phyloP scores from a whole-genome alignment of 2,329 filamentous ascomycete species.

The Cladosporium halotolerans region DNA sequence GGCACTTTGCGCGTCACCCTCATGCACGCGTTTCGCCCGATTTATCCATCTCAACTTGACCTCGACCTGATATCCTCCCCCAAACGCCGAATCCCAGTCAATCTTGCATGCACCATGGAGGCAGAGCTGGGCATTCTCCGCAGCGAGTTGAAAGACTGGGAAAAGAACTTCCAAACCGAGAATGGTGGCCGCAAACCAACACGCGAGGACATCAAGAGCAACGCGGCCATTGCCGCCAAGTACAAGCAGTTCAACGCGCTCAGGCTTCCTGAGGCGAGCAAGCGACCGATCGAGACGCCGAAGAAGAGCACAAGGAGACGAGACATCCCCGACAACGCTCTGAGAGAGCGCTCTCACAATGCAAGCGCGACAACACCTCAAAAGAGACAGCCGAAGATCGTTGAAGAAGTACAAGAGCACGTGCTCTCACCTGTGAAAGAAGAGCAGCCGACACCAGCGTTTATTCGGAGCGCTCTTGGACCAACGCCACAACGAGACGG shows the following conservation, averaged over 20 bases:
- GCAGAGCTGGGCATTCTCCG: slow-evolving; percentile 40
- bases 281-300: slow-evolving; percentile 16
- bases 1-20: no score
- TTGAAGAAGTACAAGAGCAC: slow-evolving; percentile 2
- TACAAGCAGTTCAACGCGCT: slow-evolving; percentile 71
- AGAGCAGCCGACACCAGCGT: slow-evolving; percentile 24
- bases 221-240: slow-evolving; percentile 63
- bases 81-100: no score
- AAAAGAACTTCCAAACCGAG: slow-evolving; percentile 57
- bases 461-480: slow-evolving; percentile 45
- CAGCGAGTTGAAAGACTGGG: slow-evolving; percentile 68
- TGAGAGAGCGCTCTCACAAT: slow-evolving; percentile 3
- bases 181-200: slow-evolving; percentile 64
- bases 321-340: slow-evolving; percentile 1
- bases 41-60: no score
- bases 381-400: slow-evolving; percentile 2
- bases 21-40: no score
- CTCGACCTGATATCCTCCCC: no score
- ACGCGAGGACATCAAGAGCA: slow-evolving; percentile 69
- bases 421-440: slow-evolving; percentile 19
- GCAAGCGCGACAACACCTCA: slow-evolving; percentile 7
- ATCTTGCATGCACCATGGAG: neutral
- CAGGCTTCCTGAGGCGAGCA: neutral
- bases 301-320: slow-evolving; percentile 17
- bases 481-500: slow-evolving; percentile 78